Percentiles rank a stretch among this genome's conserved stretches.
These are phyloP conservation scores for Stemphylium beticola DNA, from an alignment of 2,329 filamentous ascomycete genomes.

Conservation along the genomic window DNA sequence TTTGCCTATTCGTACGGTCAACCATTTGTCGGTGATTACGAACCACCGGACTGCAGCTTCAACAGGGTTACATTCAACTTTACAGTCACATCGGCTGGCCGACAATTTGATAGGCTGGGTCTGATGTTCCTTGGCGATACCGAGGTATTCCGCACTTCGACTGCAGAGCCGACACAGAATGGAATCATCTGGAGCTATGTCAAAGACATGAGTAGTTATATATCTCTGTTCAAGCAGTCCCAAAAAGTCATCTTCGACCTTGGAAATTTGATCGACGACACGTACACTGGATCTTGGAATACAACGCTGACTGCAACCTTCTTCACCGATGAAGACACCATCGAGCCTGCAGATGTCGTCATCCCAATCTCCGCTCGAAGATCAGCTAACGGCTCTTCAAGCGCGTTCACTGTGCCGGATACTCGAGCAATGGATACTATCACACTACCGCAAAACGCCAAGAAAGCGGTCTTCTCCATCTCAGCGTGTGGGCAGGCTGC, in stretches of 20 bases:
- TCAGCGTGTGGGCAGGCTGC: slow-evolving; percentile 75
- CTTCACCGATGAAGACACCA: slow-evolving; percentile 59
- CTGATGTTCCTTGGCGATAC: slow-evolving; percentile 77
- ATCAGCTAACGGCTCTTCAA: slow-evolving; percentile 60
- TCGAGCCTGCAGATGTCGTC: slow-evolving; percentile 65
- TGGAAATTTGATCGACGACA: slow-evolving; percentile 70
- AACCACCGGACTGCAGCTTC: slow-evolving; percentile 72
- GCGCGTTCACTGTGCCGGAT: slow-evolving; percentile 70
- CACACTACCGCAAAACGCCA: slow-evolving; percentile 68
- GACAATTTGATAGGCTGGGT: slow-evolving; percentile 78
- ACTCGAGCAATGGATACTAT: slow-evolving; percentile 66
- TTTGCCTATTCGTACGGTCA: slow-evolving; percentile 77
- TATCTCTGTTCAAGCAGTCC: slow-evolving; percentile 69
- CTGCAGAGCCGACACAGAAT: slow-evolving; percentile 73
- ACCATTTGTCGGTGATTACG: slow-evolving; percentile 73
- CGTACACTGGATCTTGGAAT: slow-evolving; percentile 76
- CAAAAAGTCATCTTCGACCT: slow-evolving; percentile 83
- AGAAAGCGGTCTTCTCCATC: slow-evolving; percentile 75
- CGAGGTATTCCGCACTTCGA: slow-evolving; percentile 84
- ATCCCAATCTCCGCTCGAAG: slow-evolving; percentile 67
- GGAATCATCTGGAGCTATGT: slow-evolving; percentile 79
- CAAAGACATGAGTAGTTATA: slow-evolving; percentile 78
- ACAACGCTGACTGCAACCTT: slow-evolving; percentile 77
- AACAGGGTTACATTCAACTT: slow-evolving; percentile 78
- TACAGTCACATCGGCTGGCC: slow-evolving; percentile 72